Base-by-base conservation (phyloP, 768 basidiomycete species). In the Steccherinum ochraceum region DNA sequence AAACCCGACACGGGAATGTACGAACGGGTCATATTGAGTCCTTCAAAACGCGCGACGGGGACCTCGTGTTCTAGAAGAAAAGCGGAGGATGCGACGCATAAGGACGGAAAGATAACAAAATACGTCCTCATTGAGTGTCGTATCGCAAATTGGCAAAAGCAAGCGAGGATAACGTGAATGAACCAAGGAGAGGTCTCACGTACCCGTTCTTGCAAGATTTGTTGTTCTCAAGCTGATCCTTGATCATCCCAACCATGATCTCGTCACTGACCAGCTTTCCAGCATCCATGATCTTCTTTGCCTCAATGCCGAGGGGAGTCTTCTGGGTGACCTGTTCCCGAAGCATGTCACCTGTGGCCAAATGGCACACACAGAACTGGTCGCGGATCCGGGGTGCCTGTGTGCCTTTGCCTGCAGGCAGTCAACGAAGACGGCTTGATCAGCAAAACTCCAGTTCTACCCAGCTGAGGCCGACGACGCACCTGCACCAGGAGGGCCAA, bases 301-400 rank as follows among this genome's bases (percentile, higher is more conserved):
- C 96, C 61, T 89, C 80, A 43, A 86, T 71, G 55, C 96, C 96
- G 40, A 99, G 81, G 40, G 80, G 72, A 3, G 96, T 96, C 72
- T 94, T 87, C 65, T 83, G 69, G 27, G 82, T 64, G 54, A 99
- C 93, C 68, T 99, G 93, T 56, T 93, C 90, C 46, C 96, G 87
- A 52, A 99, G 78, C 93, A 99, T 95, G 74, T 99, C 96, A 18
- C 96, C 96, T 24, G 96, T 99, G 21, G 96, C 95, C 60, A 99
- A 75, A 73, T 99, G 96, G 76, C 96, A 99, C 42, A 99, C 83
- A 65, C 93, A 94, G 76, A 89, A 99, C 63, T 89, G 80, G 56
- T 92, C 84, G 48, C 86, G 83, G 73, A 99, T 93, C 65, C 77
- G 80, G 4, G 96, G 95, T 0, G 93, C 96, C 69, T 99, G 96